Evolutionary conservation across 208 protist genomes (phyloP).

Genomic region (Phytomonas sp.): DNA sequence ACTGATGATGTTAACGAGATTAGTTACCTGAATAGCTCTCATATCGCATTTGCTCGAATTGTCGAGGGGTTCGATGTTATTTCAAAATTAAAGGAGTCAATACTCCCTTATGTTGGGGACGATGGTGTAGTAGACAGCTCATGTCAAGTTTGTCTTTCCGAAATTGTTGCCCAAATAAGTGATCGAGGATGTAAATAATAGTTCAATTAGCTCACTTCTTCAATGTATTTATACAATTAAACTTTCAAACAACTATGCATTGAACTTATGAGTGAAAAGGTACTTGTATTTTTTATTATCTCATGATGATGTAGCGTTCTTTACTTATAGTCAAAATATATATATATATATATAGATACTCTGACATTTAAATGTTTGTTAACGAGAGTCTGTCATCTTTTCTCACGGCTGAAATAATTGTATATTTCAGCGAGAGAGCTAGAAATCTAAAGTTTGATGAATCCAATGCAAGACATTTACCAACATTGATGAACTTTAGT

Average conservation of each 20-base stretch:
- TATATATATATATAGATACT: background rate
- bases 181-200: conserved; percentile 10
- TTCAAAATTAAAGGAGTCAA: conserved; percentile 19
- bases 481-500: conserved; percentile 2
- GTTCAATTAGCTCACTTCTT: background rate
- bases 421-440: background rate
- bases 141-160: conserved; percentile 19
- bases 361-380: conserved; percentile 13
- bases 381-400: conserved; percentile 21
- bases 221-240: background rate
- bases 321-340: background rate
- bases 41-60: conserved; percentile 66
- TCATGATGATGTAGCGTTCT: background rate
- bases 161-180: conserved; percentile 8
- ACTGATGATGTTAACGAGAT: conserved; percentile 48
- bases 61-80: conserved; percentile 45
- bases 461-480: background rate
- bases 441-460: background rate
- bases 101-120: conserved; percentile 36
- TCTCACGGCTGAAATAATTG: background rate
- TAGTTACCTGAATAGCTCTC: conserved; percentile 59
- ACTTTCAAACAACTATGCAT: background rate
- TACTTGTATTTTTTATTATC: background rate
- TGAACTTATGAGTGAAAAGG: background rate
- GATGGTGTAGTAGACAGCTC: conserved; percentile 33